Evolutionary conservation across 192 early-diverging fungal genomes (phyloP).

Genomic region (Dissophora ornata): DNA sequence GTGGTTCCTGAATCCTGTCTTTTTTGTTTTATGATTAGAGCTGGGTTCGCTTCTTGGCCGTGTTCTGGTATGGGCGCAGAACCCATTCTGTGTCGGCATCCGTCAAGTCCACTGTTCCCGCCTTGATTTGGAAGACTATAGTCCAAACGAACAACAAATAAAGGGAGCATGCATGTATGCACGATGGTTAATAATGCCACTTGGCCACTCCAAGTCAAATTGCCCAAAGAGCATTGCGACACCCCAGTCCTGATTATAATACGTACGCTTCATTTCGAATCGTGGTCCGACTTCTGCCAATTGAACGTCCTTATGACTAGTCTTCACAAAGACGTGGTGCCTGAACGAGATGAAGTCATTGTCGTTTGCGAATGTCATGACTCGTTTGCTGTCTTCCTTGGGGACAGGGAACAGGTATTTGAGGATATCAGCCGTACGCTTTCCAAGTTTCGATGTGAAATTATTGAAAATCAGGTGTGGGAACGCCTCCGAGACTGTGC

Average conservation of each 20-base stretch:
- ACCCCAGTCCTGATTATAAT: too few relatives aligned
- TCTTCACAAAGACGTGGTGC: conserved; percentile 96
- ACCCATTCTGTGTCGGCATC: conserved; percentile 99
- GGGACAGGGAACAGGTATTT: conserved; percentile 98
- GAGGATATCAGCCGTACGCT: conserved; percentile 78
- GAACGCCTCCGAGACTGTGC: conserved; percentile 96
- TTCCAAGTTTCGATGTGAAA: conserved; percentile 90
- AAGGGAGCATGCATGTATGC: too few relatives aligned
- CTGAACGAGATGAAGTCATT: conserved; percentile 97
- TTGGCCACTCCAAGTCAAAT: too few relatives aligned
- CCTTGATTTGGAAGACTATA: conserved; percentile 92
- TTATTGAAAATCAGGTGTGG: conserved; percentile 98
- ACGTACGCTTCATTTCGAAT: conserved; percentile 94
- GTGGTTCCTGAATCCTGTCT: too few relatives aligned
- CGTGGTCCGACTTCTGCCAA: conserved; percentile 97
- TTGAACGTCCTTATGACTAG: conserved; percentile 88
- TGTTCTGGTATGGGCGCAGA: conserved; percentile 88
- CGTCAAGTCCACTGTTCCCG: conserved; percentile 93
- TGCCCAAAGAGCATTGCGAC: too few relatives aligned
- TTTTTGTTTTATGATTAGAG: too few relatives aligned
- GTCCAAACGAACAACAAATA: conserved; percentile 1
- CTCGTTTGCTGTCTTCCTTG: conserved; percentile 94
- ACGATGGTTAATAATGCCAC: too few relatives aligned
- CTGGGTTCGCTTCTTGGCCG: conserved; percentile 84
- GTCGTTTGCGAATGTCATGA: conserved; percentile 98